Percentiles rank a stretch among this genome's conserved stretches.
Conservation (phyloP, 2,329 filamentous ascomycete species). For the Trichoderma koningii region DNA sequence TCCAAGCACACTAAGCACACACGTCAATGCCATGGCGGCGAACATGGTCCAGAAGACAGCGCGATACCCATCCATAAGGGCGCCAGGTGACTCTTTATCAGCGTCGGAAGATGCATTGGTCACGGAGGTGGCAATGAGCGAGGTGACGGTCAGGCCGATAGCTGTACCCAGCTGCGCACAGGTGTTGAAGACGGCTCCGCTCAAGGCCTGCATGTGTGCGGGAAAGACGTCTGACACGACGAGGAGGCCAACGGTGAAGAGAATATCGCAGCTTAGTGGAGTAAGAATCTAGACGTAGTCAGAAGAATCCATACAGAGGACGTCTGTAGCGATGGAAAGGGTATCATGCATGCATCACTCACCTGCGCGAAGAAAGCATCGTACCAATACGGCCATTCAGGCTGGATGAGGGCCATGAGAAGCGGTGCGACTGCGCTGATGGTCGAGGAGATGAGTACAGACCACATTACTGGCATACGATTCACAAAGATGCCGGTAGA, state of each 20-base stretch:
- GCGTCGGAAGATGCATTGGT: slow-evolving; percentile 37
- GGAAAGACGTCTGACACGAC: slow-evolving; percentile 58
- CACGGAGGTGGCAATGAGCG: slow-evolving; percentile 47
- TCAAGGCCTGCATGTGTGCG: slow-evolving; percentile 58
- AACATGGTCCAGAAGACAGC: slow-evolving; percentile 56
- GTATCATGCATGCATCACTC: neutral
- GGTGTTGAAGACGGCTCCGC: slow-evolving; percentile 64
- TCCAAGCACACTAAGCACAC: slow-evolving; percentile 31
- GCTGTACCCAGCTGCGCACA: slow-evolving; percentile 57
- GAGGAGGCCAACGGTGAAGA: slow-evolving; percentile 60
- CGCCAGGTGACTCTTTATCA: slow-evolving; percentile 34
- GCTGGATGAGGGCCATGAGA: slow-evolving; percentile 56
- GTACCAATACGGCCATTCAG: slow-evolving; percentile 54
- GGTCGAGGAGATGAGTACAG: slow-evolving; percentile 45
- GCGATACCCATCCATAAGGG: slow-evolving; percentile 51
- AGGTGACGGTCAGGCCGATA: slow-evolving; percentile 50
- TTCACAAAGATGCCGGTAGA: slow-evolving; percentile 50
- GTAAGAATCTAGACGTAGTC: slow-evolving; percentile 36
- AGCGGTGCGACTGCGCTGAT: slow-evolving; percentile 51
- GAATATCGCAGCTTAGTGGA: slow-evolving; percentile 48
- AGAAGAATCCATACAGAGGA: neutral
- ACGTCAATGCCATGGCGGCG: slow-evolving; percentile 41
- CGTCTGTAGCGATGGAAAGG: neutral
- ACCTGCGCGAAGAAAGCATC: slow-evolving; percentile 47
- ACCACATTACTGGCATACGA: slow-evolving; percentile 43